phyloP scores from a whole-genome alignment of 2,329 filamentous ascomycete genomes.

The Aspergillus glaucus region DNA sequence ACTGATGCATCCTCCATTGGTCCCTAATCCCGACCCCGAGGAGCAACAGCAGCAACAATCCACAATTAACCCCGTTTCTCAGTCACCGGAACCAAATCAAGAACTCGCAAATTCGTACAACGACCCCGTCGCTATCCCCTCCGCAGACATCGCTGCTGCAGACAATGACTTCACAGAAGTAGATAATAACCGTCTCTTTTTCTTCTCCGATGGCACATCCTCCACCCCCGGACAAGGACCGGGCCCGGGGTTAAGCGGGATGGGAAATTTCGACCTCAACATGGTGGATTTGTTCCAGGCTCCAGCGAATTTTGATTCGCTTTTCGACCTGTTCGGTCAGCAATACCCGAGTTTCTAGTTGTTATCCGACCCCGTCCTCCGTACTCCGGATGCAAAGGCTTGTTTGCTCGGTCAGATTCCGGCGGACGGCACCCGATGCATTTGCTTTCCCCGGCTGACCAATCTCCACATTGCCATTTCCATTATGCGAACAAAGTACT shows the following conservation, averaged over 20 bases:
- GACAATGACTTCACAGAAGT: neutral
- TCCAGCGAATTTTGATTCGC: conserved; percentile 23
- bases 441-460: neutral
- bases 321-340: conserved; percentile 28
- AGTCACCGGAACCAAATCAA: too few relatives aligned
- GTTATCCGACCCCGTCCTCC: too few relatives aligned
- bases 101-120: neutral
- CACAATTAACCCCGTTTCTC: too few relatives aligned
- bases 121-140: neutral
- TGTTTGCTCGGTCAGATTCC: neutral
- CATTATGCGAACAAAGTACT: neutral
- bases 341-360: conserved; percentile 25
- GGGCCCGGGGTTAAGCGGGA: neutral
- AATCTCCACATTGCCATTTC: neutral
- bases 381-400: neutral
- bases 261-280: conserved; percentile 23
- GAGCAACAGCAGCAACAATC: neutral
- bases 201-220: neutral
- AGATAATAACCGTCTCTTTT: neutral
- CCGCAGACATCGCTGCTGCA: neutral
- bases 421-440: neutral
- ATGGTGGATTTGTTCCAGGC: conserved; percentile 29
- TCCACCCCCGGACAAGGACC: neutral
- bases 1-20: neutral
- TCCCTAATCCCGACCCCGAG: neutral